Percentiles rank a stretch among this genome's conserved stretches.
Evolutionary conservation across 352 stramenopile genomes (phyloP).

Genomic region (Globisporangium echinulatum): DNA sequence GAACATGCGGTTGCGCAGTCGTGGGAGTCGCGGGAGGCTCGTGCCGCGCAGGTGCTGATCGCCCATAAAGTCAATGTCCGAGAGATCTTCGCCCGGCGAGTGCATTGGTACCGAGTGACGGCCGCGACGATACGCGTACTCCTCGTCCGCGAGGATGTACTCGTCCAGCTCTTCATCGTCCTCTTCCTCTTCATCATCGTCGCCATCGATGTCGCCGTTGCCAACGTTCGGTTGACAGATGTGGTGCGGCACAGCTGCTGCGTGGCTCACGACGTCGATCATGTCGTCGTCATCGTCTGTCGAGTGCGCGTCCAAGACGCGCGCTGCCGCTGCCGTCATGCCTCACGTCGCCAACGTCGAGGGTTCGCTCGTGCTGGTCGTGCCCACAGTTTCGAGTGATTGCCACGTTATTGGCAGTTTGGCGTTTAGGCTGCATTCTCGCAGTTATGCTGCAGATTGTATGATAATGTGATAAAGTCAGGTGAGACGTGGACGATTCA

Average conservation of each 20-base stretch:
- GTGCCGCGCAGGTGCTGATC: slow-evolving; percentile 3
- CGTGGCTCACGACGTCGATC: slow-evolving; percentile 37
- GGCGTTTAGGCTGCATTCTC: no score
- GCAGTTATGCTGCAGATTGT: no score
- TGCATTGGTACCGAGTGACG: slow-evolving; percentile 61
- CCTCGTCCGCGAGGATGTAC: slow-evolving; percentile 15
- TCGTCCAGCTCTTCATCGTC: not conserved
- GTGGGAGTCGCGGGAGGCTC: slow-evolving; percentile 24
- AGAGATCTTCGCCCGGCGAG: slow-evolving; percentile 44
- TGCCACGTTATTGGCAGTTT: no score
- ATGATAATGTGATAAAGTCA: no score
- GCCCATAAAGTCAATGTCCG: slow-evolving; percentile 24
- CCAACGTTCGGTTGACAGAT: slow-evolving; percentile 8
- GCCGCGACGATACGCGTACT: slow-evolving; percentile 49
- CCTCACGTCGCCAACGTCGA: not conserved
- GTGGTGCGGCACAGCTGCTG: slow-evolving; percentile 1
- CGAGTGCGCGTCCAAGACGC: slow-evolving; percentile 1
- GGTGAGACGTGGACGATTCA: no score
- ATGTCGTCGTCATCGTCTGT: slow-evolving; percentile 21
- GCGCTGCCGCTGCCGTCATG: slow-evolving; percentile 1
- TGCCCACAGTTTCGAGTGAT: no score
- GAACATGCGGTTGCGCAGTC: slow-evolving; percentile 39
- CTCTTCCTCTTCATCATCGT: slow-evolving; percentile 10
- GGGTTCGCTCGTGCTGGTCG: no score
- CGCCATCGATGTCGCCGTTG: slow-evolving; percentile 3